These are phyloP conservation scores for Fusarium sterilihyphosum DNA, from an alignment of 2,329 filamentous ascomycete species.

Conservation along the genomic window DNA sequence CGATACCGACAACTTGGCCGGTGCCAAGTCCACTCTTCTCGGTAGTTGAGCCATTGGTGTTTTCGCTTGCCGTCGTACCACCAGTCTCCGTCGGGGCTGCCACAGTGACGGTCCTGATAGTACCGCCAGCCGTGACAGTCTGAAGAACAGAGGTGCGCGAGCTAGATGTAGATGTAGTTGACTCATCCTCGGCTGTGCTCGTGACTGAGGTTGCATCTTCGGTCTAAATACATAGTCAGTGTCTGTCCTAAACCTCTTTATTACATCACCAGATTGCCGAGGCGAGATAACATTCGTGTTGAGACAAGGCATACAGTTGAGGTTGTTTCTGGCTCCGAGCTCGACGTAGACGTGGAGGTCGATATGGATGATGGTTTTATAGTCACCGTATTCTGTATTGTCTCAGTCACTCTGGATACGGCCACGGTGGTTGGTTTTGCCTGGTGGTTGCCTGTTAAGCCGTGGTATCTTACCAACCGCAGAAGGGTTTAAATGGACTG, in stretches of 20 bases:
- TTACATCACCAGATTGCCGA: conserved; percentile 35
- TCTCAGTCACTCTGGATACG: conserved; percentile 49
- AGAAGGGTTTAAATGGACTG: conserved; percentile 13
- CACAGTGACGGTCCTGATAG: conserved; percentile 64
- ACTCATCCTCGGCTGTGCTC: not conserved
- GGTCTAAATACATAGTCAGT: conserved; percentile 33
- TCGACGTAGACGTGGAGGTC: conserved; percentile 37
- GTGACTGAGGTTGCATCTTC: conserved; percentile 35
- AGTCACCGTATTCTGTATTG: conserved; percentile 48
- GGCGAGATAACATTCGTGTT: conserved; percentile 20
- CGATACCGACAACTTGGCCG: conserved; percentile 63
- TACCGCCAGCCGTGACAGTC: conserved; percentile 66
- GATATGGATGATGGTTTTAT: conserved; percentile 34
- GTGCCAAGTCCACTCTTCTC: conserved; percentile 50
- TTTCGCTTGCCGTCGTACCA: conserved; percentile 33
- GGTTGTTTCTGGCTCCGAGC: conserved; percentile 43
- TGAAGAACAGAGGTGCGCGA: conserved; percentile 49
- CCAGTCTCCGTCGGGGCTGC: conserved; percentile 54
- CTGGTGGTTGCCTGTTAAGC: conserved; percentile 45
- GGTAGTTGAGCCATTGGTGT: conserved; percentile 11
- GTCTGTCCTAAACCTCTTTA: not conserved
- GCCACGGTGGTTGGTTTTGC: conserved; percentile 39
- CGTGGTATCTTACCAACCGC: conserved; percentile 40
- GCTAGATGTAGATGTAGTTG: conserved; percentile 40
- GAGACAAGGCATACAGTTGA: conserved; percentile 52